phyloP scores from a whole-genome alignment of 257 asterid genomes.

The Lithospermum erythrorhizon region DNA sequence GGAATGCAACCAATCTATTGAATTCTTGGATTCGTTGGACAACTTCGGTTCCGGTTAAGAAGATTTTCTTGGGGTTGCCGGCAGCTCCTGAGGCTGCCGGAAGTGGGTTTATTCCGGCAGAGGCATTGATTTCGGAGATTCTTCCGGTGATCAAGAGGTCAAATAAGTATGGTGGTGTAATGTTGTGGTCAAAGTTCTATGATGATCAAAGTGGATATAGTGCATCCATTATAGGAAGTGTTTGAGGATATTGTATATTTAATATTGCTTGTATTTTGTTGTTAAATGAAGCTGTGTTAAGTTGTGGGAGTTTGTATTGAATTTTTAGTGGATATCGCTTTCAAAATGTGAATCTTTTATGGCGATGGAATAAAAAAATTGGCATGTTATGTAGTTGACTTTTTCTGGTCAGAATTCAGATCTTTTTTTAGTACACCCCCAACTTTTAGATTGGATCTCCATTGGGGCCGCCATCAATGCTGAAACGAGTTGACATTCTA shows the following conservation, averaged over 20 bases:
- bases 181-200: constrained; percentile 64
- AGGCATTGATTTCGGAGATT: constrained; percentile 27
- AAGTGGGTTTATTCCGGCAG: constrained; percentile 53
- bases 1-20: constrained; percentile 20
- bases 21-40: constrained; percentile 47
- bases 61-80: constrained; percentile 48
- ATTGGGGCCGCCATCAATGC: too few relatives aligned
- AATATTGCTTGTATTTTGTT: not conserved
- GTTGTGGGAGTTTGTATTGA: not conserved
- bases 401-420: too few relatives aligned
- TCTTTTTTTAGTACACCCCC: too few relatives aligned
- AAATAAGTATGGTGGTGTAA: constrained; percentile 57
- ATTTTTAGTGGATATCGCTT: not conserved
- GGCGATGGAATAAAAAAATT: not conserved
- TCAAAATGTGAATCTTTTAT: too few relatives aligned
- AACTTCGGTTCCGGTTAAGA: constrained; percentile 22
- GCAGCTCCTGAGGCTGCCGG: constrained; percentile 58
- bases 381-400: not conserved
- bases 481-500: too few relatives aligned
- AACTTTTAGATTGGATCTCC: too few relatives aligned
- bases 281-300: too few relatives aligned
- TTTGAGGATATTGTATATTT: constrained; percentile 7
- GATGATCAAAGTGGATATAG: constrained; percentile 53
- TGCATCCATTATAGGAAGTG: constrained; percentile 20
- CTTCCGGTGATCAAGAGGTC: constrained; percentile 42